A percentile compares a stretch with the other conserved stretches of the same genome.
Conservation (phyloP, 2,329 filamentous ascomycete genomes). For the Arthrobotrys conoides region DNA sequence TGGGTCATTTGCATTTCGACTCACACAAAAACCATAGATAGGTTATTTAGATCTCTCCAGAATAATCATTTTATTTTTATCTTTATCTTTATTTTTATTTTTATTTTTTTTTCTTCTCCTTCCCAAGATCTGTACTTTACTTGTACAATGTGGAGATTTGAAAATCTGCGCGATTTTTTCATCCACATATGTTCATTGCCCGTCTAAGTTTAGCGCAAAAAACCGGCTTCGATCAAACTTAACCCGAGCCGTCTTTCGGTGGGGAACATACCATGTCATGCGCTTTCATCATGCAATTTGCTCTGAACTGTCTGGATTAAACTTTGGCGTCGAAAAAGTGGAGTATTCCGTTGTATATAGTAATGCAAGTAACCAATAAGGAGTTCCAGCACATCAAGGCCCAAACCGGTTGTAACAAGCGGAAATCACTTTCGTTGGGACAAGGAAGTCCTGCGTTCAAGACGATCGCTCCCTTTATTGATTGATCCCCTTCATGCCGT, state of each 20-base stretch:
- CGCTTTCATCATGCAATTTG: conserved; percentile 46
- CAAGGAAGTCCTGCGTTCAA: conserved; percentile 20
- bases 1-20: neutral
- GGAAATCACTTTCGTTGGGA: conserved; percentile 22
- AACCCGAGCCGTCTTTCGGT: conserved; percentile 56
- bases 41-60: too few species aligned
- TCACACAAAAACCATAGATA: too few species aligned
- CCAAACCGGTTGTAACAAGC: conserved; percentile 33
- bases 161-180: conserved; percentile 47
- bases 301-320: conserved; percentile 22
- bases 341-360: conserved; percentile 10
- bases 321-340: conserved; percentile 13
- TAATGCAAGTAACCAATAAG: conserved; percentile 11
- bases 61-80: too few species aligned
- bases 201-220: conserved; percentile 38
- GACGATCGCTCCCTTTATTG: conserved; percentile 13
- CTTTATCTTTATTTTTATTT: too few species aligned
- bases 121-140: too few species aligned
- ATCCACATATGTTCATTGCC: conserved; percentile 26
- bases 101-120: too few species aligned
- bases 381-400: neutral
- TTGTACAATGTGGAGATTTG: conserved; percentile 14
- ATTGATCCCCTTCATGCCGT: neutral
- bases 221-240: conserved; percentile 44
- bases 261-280: conserved; percentile 46